These are phyloP conservation scores for Citropsis articulata DNA, from an alignment of 345 rosid species.

Conservation along the genomic window DNA sequence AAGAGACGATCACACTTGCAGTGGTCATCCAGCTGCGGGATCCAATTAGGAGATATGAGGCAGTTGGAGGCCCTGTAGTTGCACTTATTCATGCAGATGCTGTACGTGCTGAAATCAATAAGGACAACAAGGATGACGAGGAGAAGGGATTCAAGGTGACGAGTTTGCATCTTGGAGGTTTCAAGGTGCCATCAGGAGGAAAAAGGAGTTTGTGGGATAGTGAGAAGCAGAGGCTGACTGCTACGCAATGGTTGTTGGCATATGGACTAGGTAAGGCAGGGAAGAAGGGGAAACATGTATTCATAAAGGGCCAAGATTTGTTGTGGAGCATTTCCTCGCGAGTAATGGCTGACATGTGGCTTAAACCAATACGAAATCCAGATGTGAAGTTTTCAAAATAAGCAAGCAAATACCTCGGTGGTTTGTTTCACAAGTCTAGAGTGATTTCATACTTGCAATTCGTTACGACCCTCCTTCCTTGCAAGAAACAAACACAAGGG, in stretches of 20 bases:
- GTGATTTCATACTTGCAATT: constrained; percentile 21
- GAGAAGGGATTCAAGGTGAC: constrained; percentile 56
- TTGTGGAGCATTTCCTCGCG: constrained; percentile 93
- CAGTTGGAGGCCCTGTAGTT: constrained; percentile 73
- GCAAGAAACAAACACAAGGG: neutral
- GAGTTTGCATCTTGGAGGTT: constrained; percentile 72
- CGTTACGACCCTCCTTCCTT: constrained; percentile 39
- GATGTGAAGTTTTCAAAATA: constrained; percentile 56
- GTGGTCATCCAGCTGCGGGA: constrained; percentile 71
- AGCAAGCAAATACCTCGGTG: neutral
- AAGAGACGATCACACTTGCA: constrained; percentile 39
- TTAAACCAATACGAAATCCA: constrained; percentile 84
- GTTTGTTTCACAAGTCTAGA: neutral
- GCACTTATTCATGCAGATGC: constrained; percentile 63
- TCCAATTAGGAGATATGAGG: constrained; percentile 83
- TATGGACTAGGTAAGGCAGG: constrained; percentile 65
- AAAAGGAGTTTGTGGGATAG: constrained; percentile 53
- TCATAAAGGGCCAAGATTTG: constrained; percentile 39
- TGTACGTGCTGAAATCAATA: constrained; percentile 19
- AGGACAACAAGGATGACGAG: constrained; percentile 38
- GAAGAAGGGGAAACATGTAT: constrained; percentile 46
- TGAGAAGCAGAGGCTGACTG: constrained; percentile 78
- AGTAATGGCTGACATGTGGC: constrained; percentile 97
- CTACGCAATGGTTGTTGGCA: constrained; percentile 83
- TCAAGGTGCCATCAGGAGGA: constrained; percentile 38